These are phyloP conservation scores for Ogataea haglerorum DNA, from an alignment of 805 yeast species.

Conservation along the genomic window DNA sequence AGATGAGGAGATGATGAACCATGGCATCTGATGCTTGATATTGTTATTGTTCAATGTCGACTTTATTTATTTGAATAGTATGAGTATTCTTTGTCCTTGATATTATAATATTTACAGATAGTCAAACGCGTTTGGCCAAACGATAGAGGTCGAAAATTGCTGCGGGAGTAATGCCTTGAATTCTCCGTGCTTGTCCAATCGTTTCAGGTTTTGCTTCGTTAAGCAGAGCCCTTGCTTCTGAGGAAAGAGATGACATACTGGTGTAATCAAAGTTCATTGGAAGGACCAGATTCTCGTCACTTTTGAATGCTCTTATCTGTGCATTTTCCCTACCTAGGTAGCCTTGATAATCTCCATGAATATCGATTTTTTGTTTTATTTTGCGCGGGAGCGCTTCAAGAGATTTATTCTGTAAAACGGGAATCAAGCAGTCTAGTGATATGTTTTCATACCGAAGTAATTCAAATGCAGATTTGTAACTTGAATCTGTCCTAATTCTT, in stretches of 20 bases:
- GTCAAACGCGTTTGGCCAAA: slow-evolving; percentile 35
- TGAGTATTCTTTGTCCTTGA: not conserved
- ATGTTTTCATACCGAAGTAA: slow-evolving; percentile 55
- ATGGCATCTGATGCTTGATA: not conserved
- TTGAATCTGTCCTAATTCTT: slow-evolving; percentile 52
- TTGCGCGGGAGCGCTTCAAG: slow-evolving; percentile 38
- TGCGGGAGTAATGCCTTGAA: slow-evolving; percentile 94
- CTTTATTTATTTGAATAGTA: slow-evolving; percentile 7
- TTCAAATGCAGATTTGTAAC: slow-evolving; percentile 64
- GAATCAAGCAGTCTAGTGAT: slow-evolving; percentile 32
- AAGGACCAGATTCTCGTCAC: slow-evolving; percentile 74
- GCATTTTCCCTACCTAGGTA: slow-evolving; percentile 70
- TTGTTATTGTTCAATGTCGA: not conserved
- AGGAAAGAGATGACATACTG: slow-evolving; percentile 59
- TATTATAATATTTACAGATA: not conserved
- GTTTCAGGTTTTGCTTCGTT: slow-evolving; percentile 81
- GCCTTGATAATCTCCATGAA: slow-evolving; percentile 82
- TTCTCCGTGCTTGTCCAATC: slow-evolving; percentile 90
- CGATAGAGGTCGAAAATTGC: slow-evolving; percentile 78
- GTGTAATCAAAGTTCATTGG: slow-evolving; percentile 68
- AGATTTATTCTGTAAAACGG: slow-evolving; percentile 32
- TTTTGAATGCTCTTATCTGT: slow-evolving; percentile 70
- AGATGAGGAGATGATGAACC: slow-evolving; percentile 15
- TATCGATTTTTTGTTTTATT: slow-evolving; percentile 57
- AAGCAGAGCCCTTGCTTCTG: slow-evolving; percentile 67